phyloP scores from a whole-genome alignment of 352 stramenopile genomes.

The Achlya hypogyna region DNA sequence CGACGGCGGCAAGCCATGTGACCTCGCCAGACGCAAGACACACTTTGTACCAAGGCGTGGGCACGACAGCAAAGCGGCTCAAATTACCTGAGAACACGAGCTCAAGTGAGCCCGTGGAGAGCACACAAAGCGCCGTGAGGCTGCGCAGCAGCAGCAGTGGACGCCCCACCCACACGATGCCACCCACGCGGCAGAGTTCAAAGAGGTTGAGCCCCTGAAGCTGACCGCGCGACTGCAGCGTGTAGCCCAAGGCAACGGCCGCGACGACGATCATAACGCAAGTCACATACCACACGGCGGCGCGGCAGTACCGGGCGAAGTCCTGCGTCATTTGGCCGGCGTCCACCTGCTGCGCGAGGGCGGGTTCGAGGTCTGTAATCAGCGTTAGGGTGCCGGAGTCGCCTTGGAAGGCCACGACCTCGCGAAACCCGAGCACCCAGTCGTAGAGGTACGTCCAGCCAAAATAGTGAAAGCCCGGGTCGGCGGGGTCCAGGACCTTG shows the following conservation, averaged over 20 bases:
- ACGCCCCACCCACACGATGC: conserved; percentile 1
- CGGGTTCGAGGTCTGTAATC: background rate
- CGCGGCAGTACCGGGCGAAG: background rate
- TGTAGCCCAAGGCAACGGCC: background rate
- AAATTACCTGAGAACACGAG: background rate
- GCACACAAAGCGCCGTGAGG: background rate
- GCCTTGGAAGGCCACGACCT: background rate
- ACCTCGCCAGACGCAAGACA: background rate
- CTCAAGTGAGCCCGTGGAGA: background rate
- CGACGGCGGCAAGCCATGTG: conserved; percentile 1
- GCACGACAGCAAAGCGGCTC: background rate
- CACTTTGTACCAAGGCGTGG: conserved; percentile 9
- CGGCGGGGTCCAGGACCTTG: background rate
- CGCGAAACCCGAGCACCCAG: background rate
- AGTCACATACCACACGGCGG: background rate
- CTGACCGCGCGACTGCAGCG: background rate
- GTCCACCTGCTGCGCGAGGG: background rate
- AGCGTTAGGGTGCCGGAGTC: background rate
- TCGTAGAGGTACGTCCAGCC: conserved; percentile 1
- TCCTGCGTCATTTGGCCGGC: background rate
- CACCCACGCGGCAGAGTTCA: conserved; percentile 4
- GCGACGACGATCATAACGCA: background rate
- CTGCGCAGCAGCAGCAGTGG: conserved; percentile 3
- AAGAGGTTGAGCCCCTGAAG: conserved; percentile 3
- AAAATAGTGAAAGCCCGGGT: conserved; percentile 4